phyloP scores from a whole-genome alignment of 441 rosid species.

The Euphorbia corollata region DNA sequence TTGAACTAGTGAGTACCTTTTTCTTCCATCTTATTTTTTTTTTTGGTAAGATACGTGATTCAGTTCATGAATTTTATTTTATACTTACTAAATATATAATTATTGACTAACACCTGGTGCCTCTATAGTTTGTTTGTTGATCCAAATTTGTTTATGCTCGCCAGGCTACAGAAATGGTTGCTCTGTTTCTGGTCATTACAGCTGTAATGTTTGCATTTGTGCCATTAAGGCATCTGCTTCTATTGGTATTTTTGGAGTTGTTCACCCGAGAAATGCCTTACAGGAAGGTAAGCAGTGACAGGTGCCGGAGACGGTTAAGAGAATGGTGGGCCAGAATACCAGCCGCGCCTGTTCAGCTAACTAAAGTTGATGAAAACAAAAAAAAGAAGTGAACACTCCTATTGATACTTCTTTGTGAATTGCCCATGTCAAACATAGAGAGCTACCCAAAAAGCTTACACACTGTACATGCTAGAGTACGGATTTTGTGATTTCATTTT shows the following conservation, averaged over 20 bases:
- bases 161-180: conserved; percentile 75
- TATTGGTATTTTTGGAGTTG: conserved; percentile 50
- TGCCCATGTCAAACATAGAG: background rate
- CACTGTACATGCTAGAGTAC: conserved; percentile 4
- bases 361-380: conserved; percentile 52
- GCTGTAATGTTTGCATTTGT: conserved; percentile 51
- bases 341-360: conserved; percentile 75
- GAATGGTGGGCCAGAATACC: conserved; percentile 94
- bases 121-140: conserved; percentile 1
- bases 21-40: background rate
- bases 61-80: background rate
- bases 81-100: background rate
- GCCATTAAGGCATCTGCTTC: conserved; percentile 47
- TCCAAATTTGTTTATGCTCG: conserved; percentile 8
- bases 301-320: conserved; percentile 55
- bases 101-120: background rate
- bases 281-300: conserved; percentile 66
- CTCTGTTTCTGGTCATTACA: conserved; percentile 40
- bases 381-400: conserved; percentile 47
- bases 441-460: background rate
- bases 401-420: conserved; percentile 1
- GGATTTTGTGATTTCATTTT: background rate
- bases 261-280: conserved; percentile 69
- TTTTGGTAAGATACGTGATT: background rate
- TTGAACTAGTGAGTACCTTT: background rate